Evolutionary conservation across 768 basidiomycete species (phyloP), one percentile per base, ranked within the genome.

Genomic region (Cubamyces lactineus): DNA sequence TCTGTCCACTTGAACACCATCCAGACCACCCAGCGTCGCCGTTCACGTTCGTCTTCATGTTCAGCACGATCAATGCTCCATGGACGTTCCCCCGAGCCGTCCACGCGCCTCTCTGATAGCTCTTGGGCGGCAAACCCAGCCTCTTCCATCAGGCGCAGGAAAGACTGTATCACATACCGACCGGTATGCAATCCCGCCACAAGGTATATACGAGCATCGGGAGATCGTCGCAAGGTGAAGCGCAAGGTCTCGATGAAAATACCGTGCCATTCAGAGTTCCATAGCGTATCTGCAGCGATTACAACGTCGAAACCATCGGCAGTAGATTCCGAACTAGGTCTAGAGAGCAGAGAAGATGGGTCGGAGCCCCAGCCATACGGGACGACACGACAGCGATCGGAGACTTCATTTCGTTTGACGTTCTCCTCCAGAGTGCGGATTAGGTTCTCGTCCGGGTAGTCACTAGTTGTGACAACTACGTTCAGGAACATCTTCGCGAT

Each of bases 121-220:
- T 71, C 76, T 26, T 82, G 80, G 8, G 85, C 61, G 6, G 74
- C 73, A 42, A 91, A 78, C 4, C 81, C 85, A 54, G 69, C 74
- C 8, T 62, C 64, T 4, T 65, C 58, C 19, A 77, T 78, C 11
- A 69, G 69, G 12, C 73, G 67, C 43, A 91, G 67, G 72, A 91
- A 91, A 7, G 84, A 75, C 55, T 86, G 79, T 30, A 92, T 79
- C 1, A 88, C 86, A 67, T 89, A 91, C 51, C 87, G 77, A 3
- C 89, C 91, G 0, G 90, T 92, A 66, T 92, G 91, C 53, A 92
- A 67, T 0, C 90, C 90, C 2, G 87, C 87, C 8, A 92, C 80
- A n/a, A 92, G 69, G 68, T 90, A 81, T 50, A 84, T 69, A 11
- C 88, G 82, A 30, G 89, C 76, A 41, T 75, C 63, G 1, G 73